Evolutionary conservation across 495 filamentous ascomycete genomes (phyloP), one percentile per base, ranked within the genome.

Genomic region (Podospora didyma): DNA sequence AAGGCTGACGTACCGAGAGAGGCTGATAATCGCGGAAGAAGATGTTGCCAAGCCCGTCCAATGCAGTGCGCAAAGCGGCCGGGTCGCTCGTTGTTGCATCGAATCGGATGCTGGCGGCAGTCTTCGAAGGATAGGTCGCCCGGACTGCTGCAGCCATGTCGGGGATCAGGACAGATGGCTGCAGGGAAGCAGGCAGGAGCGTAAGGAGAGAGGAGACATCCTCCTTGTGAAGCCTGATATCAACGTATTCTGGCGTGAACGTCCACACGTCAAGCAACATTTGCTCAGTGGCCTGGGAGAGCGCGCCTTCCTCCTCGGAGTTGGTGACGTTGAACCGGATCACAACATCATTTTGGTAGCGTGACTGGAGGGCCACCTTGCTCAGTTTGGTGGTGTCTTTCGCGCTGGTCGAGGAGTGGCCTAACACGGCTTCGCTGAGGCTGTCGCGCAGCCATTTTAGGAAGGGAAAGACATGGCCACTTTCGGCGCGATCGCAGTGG

Each of bases 11-110:
- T 31, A 94, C 88, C 4, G 86, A 83, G 3, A 91, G 73, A 3
- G 90, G 88, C 62, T 93, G 91, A 69, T 95, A 96, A 49, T 96
- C 84, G 21, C 78, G 76, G 72, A 98, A 98, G 71, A 96, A 96
- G 22, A 94, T 72, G 64, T 91, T 87, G 35, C 79, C 77, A 11
- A 77, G 70, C 17, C 63, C 56, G 57, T 76, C 44, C 62, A 60
- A 60, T 14, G 75, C 68, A 1, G 69, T 58, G 2, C n/a, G 67
- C 60, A 46, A 66, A 69, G 63, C 72, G 62, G 57, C 68, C 57
- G 42, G 73, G 39, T 53, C 51, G 19, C 19, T 22, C 26, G 34
- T 54, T 6, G 56, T 51, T 59, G 66, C 71, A 44, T 66, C 60
- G 34, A 62, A 46, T 1, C 23, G 45, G 21, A 39, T 17, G 7